Base-by-base conservation (phyloP, 2,329 filamentous ascomycete species). In the Pseudogymnoascus sp. region DNA sequence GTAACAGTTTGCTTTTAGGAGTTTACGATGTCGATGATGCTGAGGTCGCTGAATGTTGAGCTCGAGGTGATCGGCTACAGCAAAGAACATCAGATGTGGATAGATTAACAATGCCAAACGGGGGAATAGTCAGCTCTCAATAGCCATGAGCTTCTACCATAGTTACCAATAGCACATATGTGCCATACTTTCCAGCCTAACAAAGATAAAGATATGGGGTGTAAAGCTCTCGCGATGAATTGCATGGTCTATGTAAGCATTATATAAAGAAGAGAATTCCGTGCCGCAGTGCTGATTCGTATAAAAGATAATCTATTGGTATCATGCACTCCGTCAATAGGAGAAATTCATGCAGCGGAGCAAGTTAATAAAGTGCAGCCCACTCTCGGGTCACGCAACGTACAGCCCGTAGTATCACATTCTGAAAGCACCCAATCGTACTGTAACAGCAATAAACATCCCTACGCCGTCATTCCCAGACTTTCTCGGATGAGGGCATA, bases 11-110 rank as follows among this genome's bases (percentile, higher is more conserved):
- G 12, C 37, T 7, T 43, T 5, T 67, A 86, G 84, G 81, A 80
- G 11, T 88, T 89, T 69, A 88, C 85, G 11, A 87, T 90, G 81
- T 84, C 82, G 58, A 84, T 84, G 80, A 89, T 89, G 87, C 78
- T 90, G 14, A 81, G 80, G 66, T 84, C 80, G 31, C 75, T 89
- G 63, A 86, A 88, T 68, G 82, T 89, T 63, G 84, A 88, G 62
- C 73, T 83, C 4, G 75, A 80, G 59, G 70, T 83, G n/a, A 86
- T 90, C 66, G 87, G 86, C 4, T 89, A 83, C 71, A 84, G 88
- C 71, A 78, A 79, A 63, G 72, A 76, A 11, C 72, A 75, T 61
- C 82, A 87, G 70, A 76, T 77, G 70, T 89, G 87, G 87, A 74
- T 79, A 60, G 78, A 79, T 64, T 83, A 73, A 81, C 21, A 21